These are phyloP conservation scores for Gryganskiella cystojenkinii DNA, from an alignment of 192 early-diverging fungal species.

Conservation along the genomic window DNA sequence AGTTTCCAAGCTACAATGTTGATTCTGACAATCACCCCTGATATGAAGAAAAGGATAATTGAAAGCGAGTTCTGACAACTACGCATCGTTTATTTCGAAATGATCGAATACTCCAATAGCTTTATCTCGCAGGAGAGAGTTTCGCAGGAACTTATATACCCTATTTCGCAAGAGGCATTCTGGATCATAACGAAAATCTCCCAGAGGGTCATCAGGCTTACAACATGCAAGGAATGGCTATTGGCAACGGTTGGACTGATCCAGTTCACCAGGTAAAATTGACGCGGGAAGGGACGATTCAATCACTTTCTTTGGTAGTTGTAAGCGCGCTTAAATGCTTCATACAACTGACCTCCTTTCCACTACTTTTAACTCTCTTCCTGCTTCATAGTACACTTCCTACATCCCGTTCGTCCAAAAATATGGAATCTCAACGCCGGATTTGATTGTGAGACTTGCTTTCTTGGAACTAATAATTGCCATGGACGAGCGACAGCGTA, in stretches of 20 bases:
- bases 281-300: not conserved
- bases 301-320: too few species aligned
- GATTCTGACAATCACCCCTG: not conserved
- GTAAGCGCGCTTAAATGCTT: too few species aligned
- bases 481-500: not conserved
- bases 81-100: too few species aligned
- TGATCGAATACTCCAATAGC: too few species aligned
- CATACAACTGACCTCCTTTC: too few species aligned
- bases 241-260: conserved; percentile 76
- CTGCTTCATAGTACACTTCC: conserved; percentile 25
- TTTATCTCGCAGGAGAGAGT: conserved; percentile 74
- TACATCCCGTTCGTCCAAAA: conserved; percentile 28
- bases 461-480: not conserved
- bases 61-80: too few species aligned
- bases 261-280: conserved; percentile 62
- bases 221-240: conserved; percentile 65
- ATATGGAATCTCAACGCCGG: conserved; percentile 17
- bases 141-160: conserved; percentile 74
- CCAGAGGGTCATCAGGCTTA: conserved; percentile 32
- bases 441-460: conserved; percentile 20
- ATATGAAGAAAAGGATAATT: not conserved
- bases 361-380: not conserved
- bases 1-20: not conserved
- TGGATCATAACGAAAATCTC: conserved; percentile 48
- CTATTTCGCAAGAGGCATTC: conserved; percentile 55